phyloP scores from a whole-genome alignment of 495 filamentous ascomycete genomes.

The Recurvomyces mirabilis region DNA sequence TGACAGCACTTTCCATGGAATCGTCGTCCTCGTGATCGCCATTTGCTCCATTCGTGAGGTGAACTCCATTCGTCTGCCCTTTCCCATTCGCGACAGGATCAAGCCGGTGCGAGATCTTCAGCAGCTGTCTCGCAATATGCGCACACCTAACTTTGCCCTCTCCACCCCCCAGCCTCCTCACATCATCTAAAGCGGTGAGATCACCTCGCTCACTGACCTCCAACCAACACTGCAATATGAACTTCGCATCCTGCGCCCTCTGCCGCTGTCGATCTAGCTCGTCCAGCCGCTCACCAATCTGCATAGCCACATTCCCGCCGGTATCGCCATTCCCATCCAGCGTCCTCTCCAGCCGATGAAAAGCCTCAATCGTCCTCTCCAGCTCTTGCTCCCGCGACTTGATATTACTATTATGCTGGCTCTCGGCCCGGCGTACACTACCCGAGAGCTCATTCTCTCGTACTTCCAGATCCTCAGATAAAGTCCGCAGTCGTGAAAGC shows the following conservation, averaged over 20 bases:
- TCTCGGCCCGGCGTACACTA: slow-evolving; percentile 80
- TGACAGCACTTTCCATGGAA: slow-evolving; percentile 7
- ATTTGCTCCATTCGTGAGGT: slow-evolving; percentile 40
- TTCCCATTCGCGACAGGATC: slow-evolving; percentile 51
- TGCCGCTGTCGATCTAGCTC: slow-evolving; percentile 85
- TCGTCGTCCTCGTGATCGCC: slow-evolving; percentile 36
- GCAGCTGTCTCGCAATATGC: slow-evolving; percentile 76
- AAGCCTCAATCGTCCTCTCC: slow-evolving; percentile 79
- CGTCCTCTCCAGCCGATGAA: slow-evolving; percentile 75
- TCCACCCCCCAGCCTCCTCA: slow-evolving; percentile 62
- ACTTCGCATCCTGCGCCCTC: slow-evolving; percentile 83
- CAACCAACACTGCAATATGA: slow-evolving; percentile 90
- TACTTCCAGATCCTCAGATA: slow-evolving; percentile 76
- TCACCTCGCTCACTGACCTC: slow-evolving; percentile 80
- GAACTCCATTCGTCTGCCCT: slow-evolving; percentile 23
- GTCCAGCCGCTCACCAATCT: slow-evolving; percentile 86
- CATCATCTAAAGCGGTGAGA: slow-evolving; percentile 67
- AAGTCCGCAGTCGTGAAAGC: slow-evolving; percentile 59
- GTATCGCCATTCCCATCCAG: slow-evolving; percentile 49
- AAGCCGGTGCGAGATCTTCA: slow-evolving; percentile 75
- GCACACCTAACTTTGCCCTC: slow-evolving; percentile 85
- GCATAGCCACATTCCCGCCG: slow-evolving; percentile 77
- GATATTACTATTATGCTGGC: slow-evolving; percentile 79
- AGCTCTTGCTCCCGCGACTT: slow-evolving; percentile 76
- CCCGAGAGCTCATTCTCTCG: slow-evolving; percentile 83